Conservation (phyloP, 768 basidiomycete genomes). For the Megacollybia marginata region DNA sequence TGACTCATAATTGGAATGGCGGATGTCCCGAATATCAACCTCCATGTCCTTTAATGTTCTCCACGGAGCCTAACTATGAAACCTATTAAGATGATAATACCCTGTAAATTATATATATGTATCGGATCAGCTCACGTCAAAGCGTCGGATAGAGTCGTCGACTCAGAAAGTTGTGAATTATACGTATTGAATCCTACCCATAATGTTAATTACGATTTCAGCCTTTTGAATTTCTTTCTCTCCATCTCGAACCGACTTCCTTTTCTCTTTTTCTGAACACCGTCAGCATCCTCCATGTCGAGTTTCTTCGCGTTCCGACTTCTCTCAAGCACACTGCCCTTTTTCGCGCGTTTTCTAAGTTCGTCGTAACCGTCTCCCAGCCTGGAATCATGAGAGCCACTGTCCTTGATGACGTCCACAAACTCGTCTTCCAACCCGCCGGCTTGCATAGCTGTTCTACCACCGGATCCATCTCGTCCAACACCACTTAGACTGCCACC, state of each 20-base stretch:
- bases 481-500: slow-evolving; percentile 53
- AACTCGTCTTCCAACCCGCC: slow-evolving; percentile 83
- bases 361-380: slow-evolving; percentile 78
- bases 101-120: too few species aligned
- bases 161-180: too few species aligned
- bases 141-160: too few species aligned
- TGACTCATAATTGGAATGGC: slow-evolving; percentile 11
- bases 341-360: slow-evolving; percentile 61
- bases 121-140: too few species aligned
- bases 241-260: slow-evolving; percentile 44
- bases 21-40: slow-evolving; percentile 9
- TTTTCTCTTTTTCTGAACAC: slow-evolving; percentile 26
- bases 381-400: slow-evolving; percentile 25
- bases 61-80: too few species aligned
- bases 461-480: slow-evolving; percentile 25
- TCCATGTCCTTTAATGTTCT: slow-evolving; percentile 3
- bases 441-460: slow-evolving; percentile 47
- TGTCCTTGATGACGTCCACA: slow-evolving; percentile 59
- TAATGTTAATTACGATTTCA: slow-evolving; percentile 2
- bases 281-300: slow-evolving; percentile 19
- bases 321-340: slow-evolving; percentile 50
- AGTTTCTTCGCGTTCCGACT: slow-evolving; percentile 29
- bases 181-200: too few species aligned
- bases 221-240: slow-evolving; percentile 34
- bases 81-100: too few species aligned